Base-by-base conservation (phyloP, 2,329 filamentous ascomycete genomes). In the Colletotrichum sp. region DNA sequence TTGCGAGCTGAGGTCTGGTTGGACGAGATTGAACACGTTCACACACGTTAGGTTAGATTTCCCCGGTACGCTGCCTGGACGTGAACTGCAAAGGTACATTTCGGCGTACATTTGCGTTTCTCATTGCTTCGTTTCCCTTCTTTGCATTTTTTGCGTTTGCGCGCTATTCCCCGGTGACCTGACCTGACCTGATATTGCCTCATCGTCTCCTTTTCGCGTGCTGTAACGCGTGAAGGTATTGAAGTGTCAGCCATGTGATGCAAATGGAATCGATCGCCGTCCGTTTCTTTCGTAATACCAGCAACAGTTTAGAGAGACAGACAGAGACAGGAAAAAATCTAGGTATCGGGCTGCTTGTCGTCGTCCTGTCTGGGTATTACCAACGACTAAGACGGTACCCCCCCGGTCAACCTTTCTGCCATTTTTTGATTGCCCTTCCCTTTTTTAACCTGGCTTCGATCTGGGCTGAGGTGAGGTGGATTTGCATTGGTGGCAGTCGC, bases 301-400 rank as follows among this genome's bases (percentile, higher is more conserved):
- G 43, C n/a, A 52, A 13, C 43, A 52, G 43, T n/a, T 52, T 21
- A 48, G 43, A 52, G n/a, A 52, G 43, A 21, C 43, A 52, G 43
- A 21, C 43, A 52, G 43, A 52, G 43, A 52, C 43, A 13, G 43
- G 43, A 52, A 52, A 52, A 10, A 52, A 52, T 52, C 43, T 52
- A 21, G n/a, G 52, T 30, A 26, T 76, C 30, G 8, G n/a, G 55
- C 43, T 73, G 43, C 69, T 38, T 73, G 16, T 34, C 18, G 28
- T 73, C 55, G 63, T 60, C 43, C 63, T 38, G 48, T 66, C 58
- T 69, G 74, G 65, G 74, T 55, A 36, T 73, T 65, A 52, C 43
- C 48, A 60, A 74, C 73, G 38, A 68, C 70, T 69, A 65, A 74
- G 74, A 76, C 70, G 57, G 65, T 64, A 26, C 64, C 63, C 72